Evolutionary conservation across 2,329 filamentous ascomycete genomes (phyloP), one percentile per base, ranked within the genome.

Genomic region (Fusarium liriodendri): DNA sequence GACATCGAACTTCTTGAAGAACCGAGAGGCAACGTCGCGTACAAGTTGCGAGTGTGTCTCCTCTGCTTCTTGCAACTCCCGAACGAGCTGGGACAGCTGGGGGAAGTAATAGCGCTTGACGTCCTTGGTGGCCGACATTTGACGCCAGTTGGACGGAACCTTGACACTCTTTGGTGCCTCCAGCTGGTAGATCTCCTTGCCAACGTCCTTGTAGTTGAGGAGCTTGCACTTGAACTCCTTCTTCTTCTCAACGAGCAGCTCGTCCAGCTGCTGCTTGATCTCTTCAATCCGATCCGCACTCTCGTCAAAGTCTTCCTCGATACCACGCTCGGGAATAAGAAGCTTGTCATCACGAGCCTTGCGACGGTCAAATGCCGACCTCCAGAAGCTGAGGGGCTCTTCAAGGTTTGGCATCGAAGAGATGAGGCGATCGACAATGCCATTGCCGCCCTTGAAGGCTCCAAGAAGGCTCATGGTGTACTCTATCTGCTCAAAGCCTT

Each of bases 401-500:
- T 88, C 87, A 4, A 99, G 89, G 78, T 98, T 90, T 0, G 97
- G 97, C 95, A 99, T 98, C 1, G 92, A 89, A 0, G 89, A 85
- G 50, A 98, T 91, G 42, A 99, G 89, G 62, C 95, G 92, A 66
- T 95, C 94, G 47, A 99, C 93, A 4, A 98, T 88, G 3, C 95
- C 94, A 59, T 95, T 92, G 3, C 93, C 94, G n/a, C 92, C 89
- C 62, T 92, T 90, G 77, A 94, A 93, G 10, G 92, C 88, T 55
- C 89, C 87, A 1, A 98, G 88, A 25, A 98, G 87, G 61, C 91
- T 89, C 88, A 98, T 94, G 1, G 95, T 97, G 81, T 98, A 97
- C 72, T 98, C 95, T 54, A 99, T 98, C 83, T 98, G 96, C 84
- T 98, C 97, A 77, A 98, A 99, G 0, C 97, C 97, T 82, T 98